Evolutionary conservation across 306 rosid species (phyloP).

Genomic region (Casuarina glauca): DNA sequence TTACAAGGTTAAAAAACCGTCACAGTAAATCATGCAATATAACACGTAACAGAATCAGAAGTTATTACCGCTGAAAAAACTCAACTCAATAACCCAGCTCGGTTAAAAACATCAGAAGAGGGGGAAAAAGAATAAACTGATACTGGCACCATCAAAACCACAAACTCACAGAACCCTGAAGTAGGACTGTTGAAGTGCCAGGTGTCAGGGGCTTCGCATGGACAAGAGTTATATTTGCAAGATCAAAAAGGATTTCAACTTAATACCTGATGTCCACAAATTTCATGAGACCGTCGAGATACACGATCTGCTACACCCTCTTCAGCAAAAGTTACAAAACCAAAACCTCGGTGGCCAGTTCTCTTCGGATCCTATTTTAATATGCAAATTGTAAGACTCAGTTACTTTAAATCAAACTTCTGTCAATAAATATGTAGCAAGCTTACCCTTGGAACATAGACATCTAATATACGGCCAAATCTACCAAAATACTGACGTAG

Average conservation of each 20-base stretch:
- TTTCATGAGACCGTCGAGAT: constrained; percentile 86
- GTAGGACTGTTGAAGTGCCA: neutral
- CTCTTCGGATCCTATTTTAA: constrained; percentile 77
- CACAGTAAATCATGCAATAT: neutral
- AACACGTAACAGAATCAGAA: neutral
- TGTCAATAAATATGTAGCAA: neutral
- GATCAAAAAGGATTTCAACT: constrained; percentile 6
- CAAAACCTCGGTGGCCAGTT: constrained; percentile 94
- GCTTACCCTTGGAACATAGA: constrained; percentile 85
- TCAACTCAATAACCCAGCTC: neutral
- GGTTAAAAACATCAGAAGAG: neutral
- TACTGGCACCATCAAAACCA: neutral
- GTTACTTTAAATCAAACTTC: constrained; percentile 17
- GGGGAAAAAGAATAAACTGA: too few species aligned
- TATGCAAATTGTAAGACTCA: constrained; percentile 7
- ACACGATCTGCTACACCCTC: constrained; percentile 95
- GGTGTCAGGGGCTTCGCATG: neutral
- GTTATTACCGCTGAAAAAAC: neutral
- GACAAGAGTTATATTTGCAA: neutral
- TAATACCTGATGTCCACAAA: constrained; percentile 84
- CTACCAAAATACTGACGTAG: constrained; percentile 92
- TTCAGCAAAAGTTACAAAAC: constrained; percentile 92
- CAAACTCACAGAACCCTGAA: neutral
- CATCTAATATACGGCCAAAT: constrained; percentile 89
- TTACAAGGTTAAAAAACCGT: neutral